Evolutionary conservation across 164 flowering plant species (phyloP).

Genomic region (Platanus orientalis): DNA sequence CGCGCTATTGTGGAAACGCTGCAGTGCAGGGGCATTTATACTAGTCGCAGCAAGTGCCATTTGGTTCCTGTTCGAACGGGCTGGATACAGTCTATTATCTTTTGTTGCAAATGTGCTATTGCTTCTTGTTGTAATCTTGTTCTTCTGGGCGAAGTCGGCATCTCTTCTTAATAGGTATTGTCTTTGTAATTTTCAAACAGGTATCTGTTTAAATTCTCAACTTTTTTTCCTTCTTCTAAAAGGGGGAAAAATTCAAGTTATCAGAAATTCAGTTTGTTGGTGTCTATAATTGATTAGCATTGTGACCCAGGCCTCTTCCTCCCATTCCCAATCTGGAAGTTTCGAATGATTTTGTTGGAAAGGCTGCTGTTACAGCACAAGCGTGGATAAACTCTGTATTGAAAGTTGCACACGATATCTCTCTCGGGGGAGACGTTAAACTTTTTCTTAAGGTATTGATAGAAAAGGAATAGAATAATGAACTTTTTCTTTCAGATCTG

Average conservation of each 20-base stretch:
- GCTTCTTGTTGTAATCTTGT: conserved; percentile 63
- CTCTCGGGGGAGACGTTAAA: conserved; percentile 50
- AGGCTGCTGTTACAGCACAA: conserved; percentile 37
- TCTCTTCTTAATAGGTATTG: conserved; percentile 67
- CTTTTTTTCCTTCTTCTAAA: neutral
- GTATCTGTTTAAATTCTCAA: neutral
- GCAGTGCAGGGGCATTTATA: conserved; percentile 28
- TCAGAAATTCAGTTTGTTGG: neutral
- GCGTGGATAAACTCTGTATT: conserved; percentile 47
- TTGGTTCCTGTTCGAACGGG: conserved; percentile 69
- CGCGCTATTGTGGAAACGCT: conserved; percentile 65
- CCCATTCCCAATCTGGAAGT: conserved; percentile 80
- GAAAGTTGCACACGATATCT: conserved; percentile 60
- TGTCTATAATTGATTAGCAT: neutral
- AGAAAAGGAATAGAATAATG: neutral
- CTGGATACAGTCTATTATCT: conserved; percentile 53
- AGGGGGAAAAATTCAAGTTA: neutral
- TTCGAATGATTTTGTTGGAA: conserved; percentile 48
- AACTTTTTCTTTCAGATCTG: neutral
- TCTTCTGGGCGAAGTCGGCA: conserved; percentile 88
- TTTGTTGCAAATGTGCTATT: conserved; percentile 59
- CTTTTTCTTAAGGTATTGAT: conserved; percentile 51
- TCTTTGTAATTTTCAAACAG: neutral
- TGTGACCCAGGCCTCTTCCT: conserved; percentile 68
- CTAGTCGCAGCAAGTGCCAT: conserved; percentile 41